A percentile compares a stretch with the other conserved stretches of the same genome.
phyloP scores from a whole-genome alignment of 179 eudicot genomes.

The Nepenthes alata region DNA sequence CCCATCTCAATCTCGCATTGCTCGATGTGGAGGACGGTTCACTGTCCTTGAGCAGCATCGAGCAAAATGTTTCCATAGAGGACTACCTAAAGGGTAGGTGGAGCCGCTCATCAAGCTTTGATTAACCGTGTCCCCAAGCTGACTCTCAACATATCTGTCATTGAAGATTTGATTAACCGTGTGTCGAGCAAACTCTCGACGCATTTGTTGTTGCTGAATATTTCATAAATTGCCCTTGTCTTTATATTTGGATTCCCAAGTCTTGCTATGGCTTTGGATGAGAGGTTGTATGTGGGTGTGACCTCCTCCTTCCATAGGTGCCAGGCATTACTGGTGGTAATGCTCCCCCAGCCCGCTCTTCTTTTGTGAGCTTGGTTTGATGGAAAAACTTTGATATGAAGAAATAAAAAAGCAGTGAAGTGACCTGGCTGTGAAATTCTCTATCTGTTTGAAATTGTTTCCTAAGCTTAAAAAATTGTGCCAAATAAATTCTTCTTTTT shows the following conservation, averaged over 20 bases:
- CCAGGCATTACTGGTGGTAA: too few relatives aligned
- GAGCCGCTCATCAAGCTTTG: constrained; percentile 37
- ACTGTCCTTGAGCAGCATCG: constrained; percentile 63
- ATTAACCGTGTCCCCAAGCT: constrained; percentile 8
- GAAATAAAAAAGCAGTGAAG: too few relatives aligned
- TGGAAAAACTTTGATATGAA: too few relatives aligned
- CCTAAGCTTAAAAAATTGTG: too few relatives aligned
- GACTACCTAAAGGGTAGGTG: constrained; percentile 49
- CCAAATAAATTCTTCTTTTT: too few relatives aligned
- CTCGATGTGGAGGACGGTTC: constrained; percentile 77
- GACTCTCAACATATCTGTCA: too few relatives aligned
- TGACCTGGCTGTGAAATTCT: too few relatives aligned
- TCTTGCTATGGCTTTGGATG: constrained; percentile 23
- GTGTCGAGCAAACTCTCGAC: too few relatives aligned
- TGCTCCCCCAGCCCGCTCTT: too few relatives aligned
- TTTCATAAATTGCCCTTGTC: constrained; percentile 4
- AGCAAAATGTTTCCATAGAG: constrained; percentile 60
- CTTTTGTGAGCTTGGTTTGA: too few relatives aligned
- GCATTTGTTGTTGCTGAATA: too few relatives aligned
- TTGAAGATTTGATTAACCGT: neutral
- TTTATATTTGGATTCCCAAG: constrained; percentile 3
- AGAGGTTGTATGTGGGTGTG: constrained; percentile 29
- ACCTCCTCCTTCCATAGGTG: constrained; percentile 9
- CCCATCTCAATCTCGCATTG: constrained; percentile 74
- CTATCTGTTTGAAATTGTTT: too few relatives aligned